phyloP scores from a whole-genome alignment of 2,329 filamentous ascomycete species.

The Aureobasidium lini region DNA sequence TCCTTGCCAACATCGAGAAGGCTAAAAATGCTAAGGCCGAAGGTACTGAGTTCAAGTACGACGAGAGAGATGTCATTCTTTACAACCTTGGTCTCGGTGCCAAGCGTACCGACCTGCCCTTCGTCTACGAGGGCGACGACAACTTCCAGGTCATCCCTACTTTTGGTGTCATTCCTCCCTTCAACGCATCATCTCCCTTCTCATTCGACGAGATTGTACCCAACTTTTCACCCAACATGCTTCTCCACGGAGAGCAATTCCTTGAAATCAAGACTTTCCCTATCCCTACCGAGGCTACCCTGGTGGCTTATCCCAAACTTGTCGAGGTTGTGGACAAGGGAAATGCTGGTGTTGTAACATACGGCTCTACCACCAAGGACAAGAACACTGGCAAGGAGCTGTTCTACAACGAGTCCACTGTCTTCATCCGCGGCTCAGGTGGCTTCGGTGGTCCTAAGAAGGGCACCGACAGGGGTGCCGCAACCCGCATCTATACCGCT shows the following conservation, averaged over 20 bases:
- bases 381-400: constrained; percentile 79
- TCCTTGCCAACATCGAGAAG: constrained; percentile 66
- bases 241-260: constrained; percentile 97
- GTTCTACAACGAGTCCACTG: constrained; percentile 94
- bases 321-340: constrained; percentile 97
- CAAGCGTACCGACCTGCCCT: constrained; percentile 77
- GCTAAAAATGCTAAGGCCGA: constrained; percentile 64
- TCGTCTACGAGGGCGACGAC: constrained; percentile 84
- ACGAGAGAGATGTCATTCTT: constrained; percentile 81
- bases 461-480: constrained; percentile 66
- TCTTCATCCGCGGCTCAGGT: constrained; percentile 85
- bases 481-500: constrained; percentile 70
- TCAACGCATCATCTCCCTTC: constrained; percentile 75
- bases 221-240: constrained; percentile 98
- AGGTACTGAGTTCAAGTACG: constrained; percentile 72
- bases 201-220: constrained; percentile 75
- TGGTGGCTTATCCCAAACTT: constrained; percentile 69
- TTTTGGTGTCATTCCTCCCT: constrained; percentile 94
- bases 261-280: constrained; percentile 90
- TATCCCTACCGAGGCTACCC: constrained; percentile 73
- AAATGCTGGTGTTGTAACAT: constrained; percentile 74
- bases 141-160: constrained; percentile 91
- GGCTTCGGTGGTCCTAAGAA: constrained; percentile 82
- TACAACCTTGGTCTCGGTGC: constrained; percentile 95
- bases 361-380: constrained; percentile 73